Evolutionary conservation across 2,329 filamentous ascomycete species (phyloP).

Genomic region (Fusarium globosum): DNA sequence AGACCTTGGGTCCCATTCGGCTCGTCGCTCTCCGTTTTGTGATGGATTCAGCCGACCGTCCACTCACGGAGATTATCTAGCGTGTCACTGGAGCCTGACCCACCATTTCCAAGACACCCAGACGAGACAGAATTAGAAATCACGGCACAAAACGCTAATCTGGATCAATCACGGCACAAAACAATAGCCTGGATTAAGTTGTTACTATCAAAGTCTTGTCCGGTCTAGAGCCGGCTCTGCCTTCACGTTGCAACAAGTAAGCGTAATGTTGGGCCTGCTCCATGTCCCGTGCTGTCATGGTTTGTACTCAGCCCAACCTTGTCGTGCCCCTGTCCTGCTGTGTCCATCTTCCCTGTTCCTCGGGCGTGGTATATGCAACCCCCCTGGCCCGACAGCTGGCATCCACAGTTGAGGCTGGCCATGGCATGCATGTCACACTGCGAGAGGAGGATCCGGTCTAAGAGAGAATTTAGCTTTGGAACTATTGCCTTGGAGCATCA

Average conservation of each 20-base stretch:
- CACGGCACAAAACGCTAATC: neutral
- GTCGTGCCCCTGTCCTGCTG: neutral
- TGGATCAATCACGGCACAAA: neutral
- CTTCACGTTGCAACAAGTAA: constrained; percentile 16
- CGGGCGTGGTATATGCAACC: constrained; percentile 20
- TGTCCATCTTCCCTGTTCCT: constrained; percentile 3
- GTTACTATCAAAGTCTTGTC: neutral
- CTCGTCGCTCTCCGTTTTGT: constrained; percentile 9
- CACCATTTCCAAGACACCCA: neutral
- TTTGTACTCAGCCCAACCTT: constrained; percentile 1
- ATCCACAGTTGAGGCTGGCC: constrained; percentile 37
- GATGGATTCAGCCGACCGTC: constrained; percentile 12
- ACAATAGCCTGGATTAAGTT: neutral
- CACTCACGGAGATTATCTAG: constrained; percentile 21
- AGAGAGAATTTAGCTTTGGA: constrained; percentile 29
- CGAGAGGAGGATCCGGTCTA: neutral
- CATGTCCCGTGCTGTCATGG: constrained; percentile 8
- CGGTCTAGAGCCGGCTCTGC: neutral
- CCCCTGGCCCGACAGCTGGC: constrained; percentile 24
- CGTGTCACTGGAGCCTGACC: constrained; percentile 8
- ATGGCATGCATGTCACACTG: constrained; percentile 32
- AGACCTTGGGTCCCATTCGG: neutral
- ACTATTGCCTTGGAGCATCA: constrained; percentile 27
- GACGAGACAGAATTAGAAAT: constrained; percentile 21
- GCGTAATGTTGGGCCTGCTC: constrained; percentile 20